Percentiles rank a stretch among this genome's conserved stretches.
phyloP scores from a whole-genome alignment of 306 rosid genomes.

The Trichosanthes cucumerina region DNA sequence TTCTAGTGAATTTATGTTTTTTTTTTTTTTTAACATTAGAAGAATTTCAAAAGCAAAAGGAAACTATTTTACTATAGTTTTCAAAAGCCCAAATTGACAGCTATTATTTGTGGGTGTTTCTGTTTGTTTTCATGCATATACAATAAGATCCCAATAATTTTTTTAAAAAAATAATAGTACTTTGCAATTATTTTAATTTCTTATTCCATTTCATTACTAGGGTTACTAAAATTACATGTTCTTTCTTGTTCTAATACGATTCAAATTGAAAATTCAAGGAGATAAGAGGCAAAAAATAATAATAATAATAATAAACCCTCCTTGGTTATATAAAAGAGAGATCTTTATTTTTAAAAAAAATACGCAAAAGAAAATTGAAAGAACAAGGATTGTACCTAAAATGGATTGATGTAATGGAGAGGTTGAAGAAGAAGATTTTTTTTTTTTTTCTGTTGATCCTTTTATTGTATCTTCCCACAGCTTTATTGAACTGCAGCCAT shows the following conservation, averaged over 20 bases:
- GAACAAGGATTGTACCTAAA: neutral
- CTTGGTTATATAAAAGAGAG: neutral
- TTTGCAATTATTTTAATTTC: neutral
- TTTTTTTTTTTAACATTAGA: neutral
- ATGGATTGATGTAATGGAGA: neutral
- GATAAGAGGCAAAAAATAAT: neutral
- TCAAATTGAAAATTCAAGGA: neutral
- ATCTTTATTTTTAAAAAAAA: neutral
- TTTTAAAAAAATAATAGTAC: neutral
- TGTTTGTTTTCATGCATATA: conserved; percentile 1
- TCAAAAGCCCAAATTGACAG: neutral
- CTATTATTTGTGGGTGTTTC: conserved; percentile 4
- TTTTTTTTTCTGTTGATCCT: conserved; percentile 25
- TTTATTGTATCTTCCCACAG: conserved; percentile 73
- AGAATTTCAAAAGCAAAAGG: neutral
- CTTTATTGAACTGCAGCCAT: conserved; percentile 73
- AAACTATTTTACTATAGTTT: conserved; percentile 1
- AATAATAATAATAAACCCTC: too few relatives aligned
- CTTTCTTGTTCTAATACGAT: neutral
- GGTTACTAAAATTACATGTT: neutral
- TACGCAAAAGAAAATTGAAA: neutral
- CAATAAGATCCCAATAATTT: neutral
- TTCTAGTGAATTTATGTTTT: conserved; percentile 1
- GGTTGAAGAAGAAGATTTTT: neutral
- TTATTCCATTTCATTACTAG: neutral